Base-by-base conservation (phyloP, 1,139 yeast genomes). In the Pichia sp. region DNA sequence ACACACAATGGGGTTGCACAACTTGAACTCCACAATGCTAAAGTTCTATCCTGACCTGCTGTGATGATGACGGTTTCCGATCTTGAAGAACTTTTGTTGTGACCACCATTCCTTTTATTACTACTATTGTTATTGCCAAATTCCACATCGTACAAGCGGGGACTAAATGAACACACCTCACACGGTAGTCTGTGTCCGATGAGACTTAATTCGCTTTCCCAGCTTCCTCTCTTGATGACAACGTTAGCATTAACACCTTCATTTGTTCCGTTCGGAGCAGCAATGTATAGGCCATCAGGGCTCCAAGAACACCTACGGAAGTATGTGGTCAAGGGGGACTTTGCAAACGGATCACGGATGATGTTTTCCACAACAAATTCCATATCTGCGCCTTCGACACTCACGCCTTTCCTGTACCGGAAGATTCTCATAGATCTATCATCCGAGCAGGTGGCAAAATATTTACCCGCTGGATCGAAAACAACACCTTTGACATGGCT, bases 111-210 rank as follows among this genome's bases (percentile, higher is more conserved):
- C 13, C 8, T n/a, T n/a, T n/a, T n/a, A n/a, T n/a, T n/a, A n/a
- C n/a, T n/a, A n/a, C n/a, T 46, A 7, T 11, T 32, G 29, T 54
- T 57, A 16, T 59, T 58, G 15, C 58, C 47, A 3, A 61, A 62
- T 46, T 62, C 64, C 29, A 66, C 51, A 62, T 75, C 77, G 62
- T 81, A 87, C 45, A 84, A 65, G 53, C 85, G 73, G 0, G 99
- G 99, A 26, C 93, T 87, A 69, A 95, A 95, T 0, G 87, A 74
- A 48, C 93, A 92, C 3, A 92, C 98, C 69, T 95, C 99, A 61
- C 96, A 89, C 0, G 99, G 98, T 1, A 96, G 90, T 62, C 92
- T 97, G 67, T 93, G 99, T 1, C 99, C 99, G 49, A 95, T 87
- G 49, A 93, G 77, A 55, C 95, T 85, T 50, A 92, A 78, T 59